Conservation (phyloP, 768 basidiomycete genomes). For the Cantharellus anzutake region DNA sequence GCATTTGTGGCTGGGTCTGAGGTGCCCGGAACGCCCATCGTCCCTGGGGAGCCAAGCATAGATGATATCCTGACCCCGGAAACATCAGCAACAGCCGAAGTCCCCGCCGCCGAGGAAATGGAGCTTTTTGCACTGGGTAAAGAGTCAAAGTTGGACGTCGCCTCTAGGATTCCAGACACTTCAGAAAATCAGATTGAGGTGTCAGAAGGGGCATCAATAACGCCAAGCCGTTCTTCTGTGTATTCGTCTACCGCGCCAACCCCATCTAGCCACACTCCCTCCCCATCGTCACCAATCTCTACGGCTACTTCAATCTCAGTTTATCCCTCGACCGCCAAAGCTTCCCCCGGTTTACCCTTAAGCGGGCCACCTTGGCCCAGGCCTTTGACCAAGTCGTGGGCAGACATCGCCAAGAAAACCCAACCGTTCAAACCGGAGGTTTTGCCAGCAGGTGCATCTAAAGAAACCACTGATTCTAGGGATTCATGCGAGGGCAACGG, state of each 20-base stretch:
- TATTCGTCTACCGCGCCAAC: not conserved
- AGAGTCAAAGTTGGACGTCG: not conserved
- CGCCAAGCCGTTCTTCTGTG: not conserved
- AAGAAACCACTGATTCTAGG: not conserved
- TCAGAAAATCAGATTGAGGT: not conserved
- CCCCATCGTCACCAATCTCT: slow-evolving; percentile 36
- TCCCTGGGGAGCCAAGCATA: not conserved
- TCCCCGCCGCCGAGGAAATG: not conserved
- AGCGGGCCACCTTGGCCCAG: not conserved
- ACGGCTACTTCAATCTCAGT: slow-evolving; percentile 38
- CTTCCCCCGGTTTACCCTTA: slow-evolving; percentile 9
- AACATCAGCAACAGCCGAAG: not conserved
- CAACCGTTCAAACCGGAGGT: not conserved
- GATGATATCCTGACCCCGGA: not conserved
- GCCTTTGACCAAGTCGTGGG: slow-evolving; percentile 14
- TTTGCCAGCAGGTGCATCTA: not conserved
- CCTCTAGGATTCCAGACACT: not conserved
- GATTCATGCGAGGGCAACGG: not conserved
- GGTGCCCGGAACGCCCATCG: not conserved
- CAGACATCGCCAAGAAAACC: slow-evolving; percentile 7
- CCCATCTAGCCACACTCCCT: slow-evolving; percentile 27
- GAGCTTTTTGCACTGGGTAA: not conserved
- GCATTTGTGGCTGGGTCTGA: not conserved
- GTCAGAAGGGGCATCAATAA: not conserved
- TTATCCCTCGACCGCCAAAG: slow-evolving; percentile 3